phyloP scores from a whole-genome alignment of 2,329 filamentous ascomycete genomes.

The Rachicladosporium sp. region DNA sequence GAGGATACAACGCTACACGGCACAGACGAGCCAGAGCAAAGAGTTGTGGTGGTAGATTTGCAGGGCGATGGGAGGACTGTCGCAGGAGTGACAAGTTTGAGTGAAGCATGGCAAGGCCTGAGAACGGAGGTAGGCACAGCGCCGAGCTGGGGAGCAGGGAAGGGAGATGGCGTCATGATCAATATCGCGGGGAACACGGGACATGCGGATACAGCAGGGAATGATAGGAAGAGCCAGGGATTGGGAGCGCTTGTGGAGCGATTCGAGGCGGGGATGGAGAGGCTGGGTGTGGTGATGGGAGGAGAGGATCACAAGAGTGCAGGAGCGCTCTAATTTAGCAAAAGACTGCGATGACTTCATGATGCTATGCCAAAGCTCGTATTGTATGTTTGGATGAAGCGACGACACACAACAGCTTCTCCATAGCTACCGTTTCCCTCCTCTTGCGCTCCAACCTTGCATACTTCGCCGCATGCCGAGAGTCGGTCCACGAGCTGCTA shows the following conservation, averaged over 20 bases:
- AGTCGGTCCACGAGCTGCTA: slow-evolving; percentile 30
- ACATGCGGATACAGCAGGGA: too few species aligned
- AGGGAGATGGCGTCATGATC: slow-evolving; percentile 20
- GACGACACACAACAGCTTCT: not conserved
- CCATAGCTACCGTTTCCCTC: slow-evolving; percentile 2
- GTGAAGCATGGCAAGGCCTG: slow-evolving; percentile 58
- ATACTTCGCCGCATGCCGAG: slow-evolving; percentile 39
- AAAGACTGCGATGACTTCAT: not conserved
- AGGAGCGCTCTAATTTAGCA: not conserved
- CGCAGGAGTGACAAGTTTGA: slow-evolving; percentile 58
- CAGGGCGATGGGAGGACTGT: slow-evolving; percentile 39
- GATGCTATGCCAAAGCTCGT: not conserved
- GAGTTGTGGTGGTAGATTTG: slow-evolving; percentile 47
- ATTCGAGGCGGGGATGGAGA: slow-evolving; percentile 25
- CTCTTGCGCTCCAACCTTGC: slow-evolving; percentile 35
- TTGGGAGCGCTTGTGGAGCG: slow-evolving; percentile 26
- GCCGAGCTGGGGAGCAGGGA: slow-evolving; percentile 49
- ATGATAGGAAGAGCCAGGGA: slow-evolving; percentile 12
- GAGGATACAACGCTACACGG: slow-evolving; percentile 15
- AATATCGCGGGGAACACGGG: not conserved
- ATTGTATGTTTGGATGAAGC: too few species aligned
- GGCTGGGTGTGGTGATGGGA: slow-evolving; percentile 24
- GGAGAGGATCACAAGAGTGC: slow-evolving; percentile 38
- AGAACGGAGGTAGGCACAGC: slow-evolving; percentile 43
- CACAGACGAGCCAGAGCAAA: slow-evolving; percentile 28